Conservation (phyloP, 352 stramenopile genomes). For the Blastocystis sp. region DNA sequence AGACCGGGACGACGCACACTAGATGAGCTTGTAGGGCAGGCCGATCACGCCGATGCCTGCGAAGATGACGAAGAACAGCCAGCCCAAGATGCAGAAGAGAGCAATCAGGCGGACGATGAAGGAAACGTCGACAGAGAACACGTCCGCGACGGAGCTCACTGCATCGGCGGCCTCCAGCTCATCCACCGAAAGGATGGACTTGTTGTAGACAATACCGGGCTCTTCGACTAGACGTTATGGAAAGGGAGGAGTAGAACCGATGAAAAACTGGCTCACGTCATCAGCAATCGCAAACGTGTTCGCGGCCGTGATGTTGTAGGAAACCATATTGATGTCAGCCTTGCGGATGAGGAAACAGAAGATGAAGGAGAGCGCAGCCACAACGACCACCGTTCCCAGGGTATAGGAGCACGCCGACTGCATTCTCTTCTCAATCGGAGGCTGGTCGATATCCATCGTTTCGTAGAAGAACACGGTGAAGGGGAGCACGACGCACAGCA, state of each 20-base stretch:
- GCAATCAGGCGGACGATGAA: constrained; percentile 25
- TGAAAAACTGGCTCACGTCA: not conserved
- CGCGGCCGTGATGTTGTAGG: not conserved
- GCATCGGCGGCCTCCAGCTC: constrained; percentile 14
- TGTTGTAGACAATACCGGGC: not conserved
- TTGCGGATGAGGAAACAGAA: constrained; percentile 59
- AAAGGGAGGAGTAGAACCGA: not conserved
- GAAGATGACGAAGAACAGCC: constrained; percentile 68
- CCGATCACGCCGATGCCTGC: constrained; percentile 61
- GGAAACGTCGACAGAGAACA: constrained; percentile 22
- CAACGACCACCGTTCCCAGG: constrained; percentile 17
- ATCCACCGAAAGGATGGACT: not conserved
- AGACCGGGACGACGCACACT: not conserved
- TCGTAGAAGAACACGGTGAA: constrained; percentile 70
- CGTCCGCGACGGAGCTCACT: not conserved
- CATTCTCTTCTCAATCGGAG: constrained; percentile 39
- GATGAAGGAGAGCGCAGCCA: constrained; percentile 28
- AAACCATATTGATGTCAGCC: constrained; percentile 30
- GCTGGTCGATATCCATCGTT: constrained; percentile 66
- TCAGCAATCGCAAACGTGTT: constrained; percentile 39
- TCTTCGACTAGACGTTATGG: constrained; percentile 26
- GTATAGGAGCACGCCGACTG: constrained; percentile 36
- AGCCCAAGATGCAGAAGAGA: constrained; percentile 66
- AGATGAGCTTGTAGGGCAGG: constrained; percentile 68
- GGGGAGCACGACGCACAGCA: constrained; percentile 37